Conservation (phyloP, 2,329 filamentous ascomycete genomes). For the Cladorrhinum sp. region DNA sequence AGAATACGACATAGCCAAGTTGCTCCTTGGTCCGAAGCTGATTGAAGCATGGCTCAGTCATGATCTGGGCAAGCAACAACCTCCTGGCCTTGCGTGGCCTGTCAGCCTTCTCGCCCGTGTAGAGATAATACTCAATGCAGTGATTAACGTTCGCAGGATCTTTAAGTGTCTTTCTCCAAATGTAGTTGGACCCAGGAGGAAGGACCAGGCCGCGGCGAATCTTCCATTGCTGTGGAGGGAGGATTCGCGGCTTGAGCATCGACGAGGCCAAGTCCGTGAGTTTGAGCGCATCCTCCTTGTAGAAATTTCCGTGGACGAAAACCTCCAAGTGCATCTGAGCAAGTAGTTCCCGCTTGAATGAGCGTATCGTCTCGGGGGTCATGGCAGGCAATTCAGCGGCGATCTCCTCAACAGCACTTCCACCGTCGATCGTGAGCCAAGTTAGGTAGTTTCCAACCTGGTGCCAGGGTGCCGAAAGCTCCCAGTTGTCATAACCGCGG, state of each 20-base stretch:
- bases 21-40: conserved; percentile 95
- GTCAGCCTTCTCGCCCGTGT: conserved; percentile 67
- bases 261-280: conserved; percentile 80
- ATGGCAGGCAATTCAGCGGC: conserved; percentile 72
- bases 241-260: conserved; percentile 67
- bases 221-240: conserved; percentile 78
- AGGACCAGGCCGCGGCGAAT: conserved; percentile 74
- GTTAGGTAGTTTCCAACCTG: conserved; percentile 81
- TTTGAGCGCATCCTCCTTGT: conserved; percentile 87
- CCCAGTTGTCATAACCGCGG: conserved; percentile 79
- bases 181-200: conserved; percentile 75
- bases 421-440: conserved; percentile 74
- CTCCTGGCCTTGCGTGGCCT: conserved; percentile 70
- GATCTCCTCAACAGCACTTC: conserved; percentile 77
- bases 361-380: conserved; percentile 68
- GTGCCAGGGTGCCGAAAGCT: conserved; percentile 82
- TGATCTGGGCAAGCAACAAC: conserved; percentile 81
- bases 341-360: conserved; percentile 77
- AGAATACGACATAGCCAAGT: conserved; percentile 94
- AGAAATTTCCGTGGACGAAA: conserved; percentile 86
- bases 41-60: conserved; percentile 91
- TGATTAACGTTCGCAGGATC: conserved; percentile 89
- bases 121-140: conserved; percentile 76
- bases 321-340: conserved; percentile 84
- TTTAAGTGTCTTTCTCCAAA: conserved; percentile 76